Evolutionary conservation across 192 early-diverging fungal genomes (phyloP).

Genomic region (Chytriomyces sp.): DNA sequence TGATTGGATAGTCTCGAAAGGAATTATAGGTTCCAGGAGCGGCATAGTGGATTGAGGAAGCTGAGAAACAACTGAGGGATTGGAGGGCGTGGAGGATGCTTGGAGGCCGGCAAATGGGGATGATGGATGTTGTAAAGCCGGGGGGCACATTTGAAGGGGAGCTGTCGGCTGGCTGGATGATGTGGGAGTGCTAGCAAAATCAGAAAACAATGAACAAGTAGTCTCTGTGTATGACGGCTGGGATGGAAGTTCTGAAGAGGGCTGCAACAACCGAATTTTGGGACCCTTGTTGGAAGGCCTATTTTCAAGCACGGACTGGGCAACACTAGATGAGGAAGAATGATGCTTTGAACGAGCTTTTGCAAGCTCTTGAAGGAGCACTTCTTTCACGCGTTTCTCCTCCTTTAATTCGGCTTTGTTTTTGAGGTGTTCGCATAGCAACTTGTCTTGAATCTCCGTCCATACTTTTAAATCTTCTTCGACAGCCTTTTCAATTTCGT

Average conservation of each 20-base stretch:
- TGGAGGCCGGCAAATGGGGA: no score
- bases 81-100: no score
- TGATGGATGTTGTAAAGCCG: no score
- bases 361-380: conserved; percentile 27
- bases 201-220: no score
- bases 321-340: not conserved
- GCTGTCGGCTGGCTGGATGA: no score
- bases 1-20: no score
- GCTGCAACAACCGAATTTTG: not conserved
- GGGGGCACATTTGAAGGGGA: no score
- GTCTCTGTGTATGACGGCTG: no score
- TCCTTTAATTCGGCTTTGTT: conserved; percentile 27
- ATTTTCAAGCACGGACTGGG: not conserved
- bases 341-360: not conserved
- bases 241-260: not conserved
- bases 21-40: no score
- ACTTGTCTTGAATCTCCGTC: conserved; percentile 25
- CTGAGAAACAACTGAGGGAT: no score
- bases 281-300: not conserved
- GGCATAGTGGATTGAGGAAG: no score
- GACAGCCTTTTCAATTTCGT: conserved; percentile 12
- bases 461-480: conserved; percentile 23
- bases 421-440: conserved; percentile 16
- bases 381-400: conserved; percentile 30
- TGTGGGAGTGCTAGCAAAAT: no score